These are phyloP conservation scores for Cladosporium phlei DNA, from an alignment of 2,329 filamentous ascomycete species.

Conservation along the genomic window DNA sequence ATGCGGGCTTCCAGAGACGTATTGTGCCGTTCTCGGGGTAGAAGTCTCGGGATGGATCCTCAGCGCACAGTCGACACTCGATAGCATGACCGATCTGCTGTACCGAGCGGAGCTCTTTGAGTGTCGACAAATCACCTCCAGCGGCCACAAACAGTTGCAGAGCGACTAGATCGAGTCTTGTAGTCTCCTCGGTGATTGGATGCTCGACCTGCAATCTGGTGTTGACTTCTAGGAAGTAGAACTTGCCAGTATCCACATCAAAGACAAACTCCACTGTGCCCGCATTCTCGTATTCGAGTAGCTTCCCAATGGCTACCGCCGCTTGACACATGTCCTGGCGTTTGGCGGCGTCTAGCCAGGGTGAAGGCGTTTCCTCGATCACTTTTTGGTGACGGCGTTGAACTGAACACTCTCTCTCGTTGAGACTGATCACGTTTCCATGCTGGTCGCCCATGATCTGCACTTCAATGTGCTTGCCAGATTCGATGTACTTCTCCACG, in stretches of 20 bases:
- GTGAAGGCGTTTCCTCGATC: conserved; percentile 57
- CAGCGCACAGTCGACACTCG: conserved; percentile 15
- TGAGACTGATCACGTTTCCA: conserved; percentile 71
- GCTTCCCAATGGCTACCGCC: conserved; percentile 24
- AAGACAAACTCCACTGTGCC: conserved; percentile 47
- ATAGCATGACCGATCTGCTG: conserved; percentile 15
- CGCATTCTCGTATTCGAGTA: conserved; percentile 34
- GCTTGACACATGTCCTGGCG: conserved; percentile 6
- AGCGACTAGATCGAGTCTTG: conserved; percentile 37
- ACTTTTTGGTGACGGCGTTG: conserved; percentile 83
- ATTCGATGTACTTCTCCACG: conserved; percentile 34
- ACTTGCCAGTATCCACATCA: conserved; percentile 35
- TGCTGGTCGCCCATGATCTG: conserved; percentile 77
- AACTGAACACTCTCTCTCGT: conserved; percentile 78
- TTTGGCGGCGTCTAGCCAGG: conserved; percentile 24
- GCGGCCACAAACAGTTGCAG: conserved; percentile 13
- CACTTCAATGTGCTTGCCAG: conserved; percentile 75
- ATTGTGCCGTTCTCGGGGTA: conserved; percentile 10
- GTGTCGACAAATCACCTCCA: conserved; percentile 3
- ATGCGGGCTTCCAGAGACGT: background rate
- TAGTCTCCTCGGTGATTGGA: conserved; percentile 39
- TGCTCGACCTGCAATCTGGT: conserved; percentile 50
- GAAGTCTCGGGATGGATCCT: conserved; percentile 13
- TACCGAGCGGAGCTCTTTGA: background rate
- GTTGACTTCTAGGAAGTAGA: conserved; percentile 49